These are phyloP conservation scores for Psidium guajava DNA, from an alignment of 345 rosid species.

Conservation along the genomic window DNA sequence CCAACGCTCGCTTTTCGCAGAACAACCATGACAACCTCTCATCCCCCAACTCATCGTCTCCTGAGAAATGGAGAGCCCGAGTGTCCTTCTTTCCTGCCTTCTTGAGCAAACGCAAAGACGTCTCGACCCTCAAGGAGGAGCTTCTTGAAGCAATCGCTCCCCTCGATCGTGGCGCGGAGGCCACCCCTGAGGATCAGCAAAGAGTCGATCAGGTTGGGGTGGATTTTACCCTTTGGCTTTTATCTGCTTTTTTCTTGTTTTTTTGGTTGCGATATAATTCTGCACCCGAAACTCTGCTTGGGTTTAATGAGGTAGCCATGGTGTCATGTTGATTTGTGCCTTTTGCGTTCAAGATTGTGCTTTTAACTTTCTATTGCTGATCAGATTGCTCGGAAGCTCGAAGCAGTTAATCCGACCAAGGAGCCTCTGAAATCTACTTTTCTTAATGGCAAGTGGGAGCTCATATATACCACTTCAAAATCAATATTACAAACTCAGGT, in stretches of 20 bases:
- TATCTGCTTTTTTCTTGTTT: not conserved
- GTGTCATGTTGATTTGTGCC: not conserved
- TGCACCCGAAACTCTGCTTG: not conserved
- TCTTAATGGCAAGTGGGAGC: slow-evolving; percentile 89
- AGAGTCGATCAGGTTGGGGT: slow-evolving; percentile 36
- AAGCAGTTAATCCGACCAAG: slow-evolving; percentile 66
- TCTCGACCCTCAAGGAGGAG: slow-evolving; percentile 50
- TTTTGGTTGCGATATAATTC: not conserved
- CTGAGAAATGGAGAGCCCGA: slow-evolving; percentile 35
- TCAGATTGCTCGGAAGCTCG: slow-evolving; percentile 71
- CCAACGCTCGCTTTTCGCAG: not conserved
- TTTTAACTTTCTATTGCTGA: slow-evolving; percentile 1
- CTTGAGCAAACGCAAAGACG: slow-evolving; percentile 48
- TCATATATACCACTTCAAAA: slow-evolving; percentile 74
- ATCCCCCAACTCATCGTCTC: not conserved
- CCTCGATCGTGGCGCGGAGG: slow-evolving; percentile 74
- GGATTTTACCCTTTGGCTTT: not conserved
- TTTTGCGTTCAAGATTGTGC: not conserved
- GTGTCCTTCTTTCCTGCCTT: slow-evolving; percentile 78
- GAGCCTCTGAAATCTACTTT: slow-evolving; percentile 71
- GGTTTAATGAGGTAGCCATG: slow-evolving; percentile 16
- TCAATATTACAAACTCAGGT: slow-evolving; percentile 83
- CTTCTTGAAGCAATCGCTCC: slow-evolving; percentile 64
- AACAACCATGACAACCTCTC: not conserved
- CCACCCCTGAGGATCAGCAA: slow-evolving; percentile 70